phyloP scores from a whole-genome alignment of 352 stramenopile species.

The Pythium plurisporium region DNA sequence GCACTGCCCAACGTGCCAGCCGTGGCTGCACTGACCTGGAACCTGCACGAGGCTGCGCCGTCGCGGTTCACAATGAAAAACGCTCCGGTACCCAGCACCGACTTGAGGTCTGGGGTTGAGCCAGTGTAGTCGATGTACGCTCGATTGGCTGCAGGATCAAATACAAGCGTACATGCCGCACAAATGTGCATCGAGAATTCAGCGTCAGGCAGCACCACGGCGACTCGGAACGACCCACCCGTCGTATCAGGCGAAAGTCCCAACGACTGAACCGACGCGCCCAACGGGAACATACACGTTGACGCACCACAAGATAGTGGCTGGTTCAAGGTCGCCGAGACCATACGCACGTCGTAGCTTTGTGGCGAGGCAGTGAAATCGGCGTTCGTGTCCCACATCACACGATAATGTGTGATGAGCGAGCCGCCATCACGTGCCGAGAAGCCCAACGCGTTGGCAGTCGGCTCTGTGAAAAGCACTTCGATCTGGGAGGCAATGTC shows the following conservation, averaged over 20 bases:
- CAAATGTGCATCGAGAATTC: slow-evolving; percentile 36
- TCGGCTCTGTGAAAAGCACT: slow-evolving; percentile 66
- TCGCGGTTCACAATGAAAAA: slow-evolving; percentile 56
- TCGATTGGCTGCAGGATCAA: slow-evolving; percentile 28
- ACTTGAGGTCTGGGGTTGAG: slow-evolving; percentile 51
- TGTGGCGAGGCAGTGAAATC: slow-evolving; percentile 35
- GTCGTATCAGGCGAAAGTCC: slow-evolving; percentile 57
- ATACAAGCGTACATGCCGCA: slow-evolving; percentile 33
- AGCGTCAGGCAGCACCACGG: slow-evolving; percentile 24
- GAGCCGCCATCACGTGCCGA: slow-evolving; percentile 42
- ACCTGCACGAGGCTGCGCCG: slow-evolving; percentile 37
- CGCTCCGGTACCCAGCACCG: slow-evolving; percentile 69
- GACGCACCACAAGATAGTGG: slow-evolving; percentile 27
- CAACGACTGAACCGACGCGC: slow-evolving; percentile 90
- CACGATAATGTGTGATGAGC: slow-evolving; percentile 55
- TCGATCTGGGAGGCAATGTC: slow-evolving; percentile 79
- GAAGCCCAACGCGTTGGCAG: slow-evolving; percentile 65
- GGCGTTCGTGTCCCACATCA: slow-evolving; percentile 50
- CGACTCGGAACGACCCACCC: slow-evolving; percentile 69
- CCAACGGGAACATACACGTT: slow-evolving; percentile 85
- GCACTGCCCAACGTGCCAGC: slow-evolving; percentile 19
- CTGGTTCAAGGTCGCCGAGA: slow-evolving; percentile 20
- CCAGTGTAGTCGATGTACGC: slow-evolving; percentile 66
- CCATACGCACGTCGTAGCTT: slow-evolving; percentile 55
- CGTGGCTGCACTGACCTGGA: slow-evolving; percentile 42